Conservation (phyloP, 75 land plant species). For the Sequoia sempervirens region DNA sequence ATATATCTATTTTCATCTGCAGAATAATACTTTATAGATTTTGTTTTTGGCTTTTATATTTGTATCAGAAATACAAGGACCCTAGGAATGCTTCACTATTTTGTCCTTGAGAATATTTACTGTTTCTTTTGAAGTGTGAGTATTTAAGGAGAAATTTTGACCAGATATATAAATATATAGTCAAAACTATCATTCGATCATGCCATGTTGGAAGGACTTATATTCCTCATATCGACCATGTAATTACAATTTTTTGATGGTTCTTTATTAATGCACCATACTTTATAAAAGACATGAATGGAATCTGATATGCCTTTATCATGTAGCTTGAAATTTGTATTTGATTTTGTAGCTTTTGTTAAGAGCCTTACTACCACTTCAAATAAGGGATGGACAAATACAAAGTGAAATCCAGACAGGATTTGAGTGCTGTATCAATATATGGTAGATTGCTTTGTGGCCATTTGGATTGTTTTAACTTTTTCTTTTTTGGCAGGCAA, state of each 20-base stretch:
- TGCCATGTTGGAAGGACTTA: not conserved
- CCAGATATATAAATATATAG: not conserved
- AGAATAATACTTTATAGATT: not conserved
- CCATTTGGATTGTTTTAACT: not conserved
- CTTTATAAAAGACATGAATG: not conserved
- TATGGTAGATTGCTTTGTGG: not conserved
- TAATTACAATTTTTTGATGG: not conserved
- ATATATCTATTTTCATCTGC: constrained; percentile 5
- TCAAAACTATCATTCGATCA: not conserved
- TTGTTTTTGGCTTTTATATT: not conserved
- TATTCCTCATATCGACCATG: not conserved
- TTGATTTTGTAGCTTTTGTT: not conserved
- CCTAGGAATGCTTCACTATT: not conserved
- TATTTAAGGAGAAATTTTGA: not conserved
- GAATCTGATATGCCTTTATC: not conserved
- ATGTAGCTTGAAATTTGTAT: not conserved
- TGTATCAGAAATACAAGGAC: not conserved
- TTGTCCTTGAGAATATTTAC: not conserved
- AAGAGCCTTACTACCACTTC: not conserved
- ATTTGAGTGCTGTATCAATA: no score
- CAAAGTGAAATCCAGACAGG: no score
- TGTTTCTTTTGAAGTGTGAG: not conserved
- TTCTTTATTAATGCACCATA: not conserved
- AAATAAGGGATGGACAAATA: no score
- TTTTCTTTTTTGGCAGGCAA: not conserved